Base-by-base conservation (phyloP, 1,139 yeast genomes). In the Debaryomyces sp. region DNA sequence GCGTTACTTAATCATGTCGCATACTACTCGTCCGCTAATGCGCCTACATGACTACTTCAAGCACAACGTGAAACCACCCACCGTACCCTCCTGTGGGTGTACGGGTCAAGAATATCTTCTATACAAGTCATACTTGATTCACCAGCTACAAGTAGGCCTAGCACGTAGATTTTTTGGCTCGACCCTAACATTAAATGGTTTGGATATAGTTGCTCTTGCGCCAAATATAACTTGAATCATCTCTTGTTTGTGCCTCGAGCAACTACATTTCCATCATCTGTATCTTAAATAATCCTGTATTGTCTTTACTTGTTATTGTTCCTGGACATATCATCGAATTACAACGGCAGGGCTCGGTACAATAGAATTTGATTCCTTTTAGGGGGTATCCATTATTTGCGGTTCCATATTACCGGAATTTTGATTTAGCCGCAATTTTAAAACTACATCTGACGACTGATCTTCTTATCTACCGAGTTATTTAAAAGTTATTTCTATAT, bases 21-120 rank as follows among this genome's bases (percentile, higher is more conserved):
- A 37, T 9, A n/a, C 27, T 23, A 23, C 33, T 21, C 44, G 35
- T 4, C 36, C 21, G 15, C 2, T 32, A 6, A 26, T 38, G 17
- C 40, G 45, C 24, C 38, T 55, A 21, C 57, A 54, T 32, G 42
- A 47, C 6, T 29, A 41, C 12, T 55, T 52, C 41, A 49, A 47
- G 17, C 58, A 55, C 27, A 40, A 46, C 21, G 43, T 41, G 45
- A 50, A 41, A 51, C 46, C 36, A 46, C 49, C 35, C 30, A 43
- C 42, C 17, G 50, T 48, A 30, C 46, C 51, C 9, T 17, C 37
- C 12, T 54, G 58, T 41, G 13, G 36, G 1, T 54, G 57, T 36
- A 27, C 40, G 10, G 56, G 55, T 6, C 13, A 36, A 8, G 56
- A 53, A 23, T 38, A 46, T 15, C 15, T 12, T 8, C 35, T 23